These are phyloP conservation scores for Centrapalus pauciflorus DNA, from an alignment of 129 eudicot genomes.

Conservation along the genomic window DNA sequence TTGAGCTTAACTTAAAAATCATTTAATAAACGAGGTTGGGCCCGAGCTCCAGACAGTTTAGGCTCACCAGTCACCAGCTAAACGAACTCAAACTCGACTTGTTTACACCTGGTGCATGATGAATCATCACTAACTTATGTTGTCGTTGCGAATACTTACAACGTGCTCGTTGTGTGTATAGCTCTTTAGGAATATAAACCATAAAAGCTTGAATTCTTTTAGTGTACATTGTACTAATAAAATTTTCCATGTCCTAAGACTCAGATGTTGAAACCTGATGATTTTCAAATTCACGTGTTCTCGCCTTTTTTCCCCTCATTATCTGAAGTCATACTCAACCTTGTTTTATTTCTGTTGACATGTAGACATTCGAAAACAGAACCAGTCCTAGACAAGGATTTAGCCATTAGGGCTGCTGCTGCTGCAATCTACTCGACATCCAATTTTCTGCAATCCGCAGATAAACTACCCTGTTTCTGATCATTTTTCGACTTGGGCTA, in stretches of 20 bases:
- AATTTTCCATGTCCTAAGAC: no score
- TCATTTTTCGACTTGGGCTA: conserved; percentile 11
- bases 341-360: not conserved
- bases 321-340: not conserved
- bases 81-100: no score
- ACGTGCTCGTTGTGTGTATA: no score
- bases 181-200: not conserved
- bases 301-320: not conserved
- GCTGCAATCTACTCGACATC: conserved; percentile 88
- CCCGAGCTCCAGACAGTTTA: no score
- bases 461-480: conserved; percentile 58
- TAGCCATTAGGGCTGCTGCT: conserved; percentile 78
- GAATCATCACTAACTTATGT: no score
- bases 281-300: not conserved
- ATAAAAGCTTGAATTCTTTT: not conserved
- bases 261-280: not conserved
- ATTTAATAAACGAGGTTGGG: no score
- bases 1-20: no score
- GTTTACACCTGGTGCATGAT: no score
- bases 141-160: no score
- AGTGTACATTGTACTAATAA: not conserved
- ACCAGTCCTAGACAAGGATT: conserved; percentile 36
- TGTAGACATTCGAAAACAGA: conserved; percentile 48
- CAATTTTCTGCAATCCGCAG: conserved; percentile 50
- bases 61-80: no score